Evolutionary conservation across 331 rosid species (phyloP), one percentile per base, ranked within the genome.

Genomic region (Stylosanthes scabra): DNA sequence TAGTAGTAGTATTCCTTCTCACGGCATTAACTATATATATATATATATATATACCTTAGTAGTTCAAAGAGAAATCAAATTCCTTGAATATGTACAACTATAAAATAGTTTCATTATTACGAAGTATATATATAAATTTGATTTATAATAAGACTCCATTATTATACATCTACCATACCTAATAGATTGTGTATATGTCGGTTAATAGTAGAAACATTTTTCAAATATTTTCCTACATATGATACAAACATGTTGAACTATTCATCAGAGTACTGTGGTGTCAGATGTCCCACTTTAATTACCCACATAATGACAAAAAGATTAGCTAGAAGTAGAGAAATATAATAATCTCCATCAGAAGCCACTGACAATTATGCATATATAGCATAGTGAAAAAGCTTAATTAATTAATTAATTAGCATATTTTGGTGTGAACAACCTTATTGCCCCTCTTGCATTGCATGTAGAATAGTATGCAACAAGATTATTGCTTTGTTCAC

Each of bases 221-320:
- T 45, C 13, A 1, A 45, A 2, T 45, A 2, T 45, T 45, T 45
- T 45, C 8, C 9, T 44, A 44, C 39, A 3, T 42, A 9, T 7
- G 9, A 9, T 7, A 29, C 46, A 68, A 54, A 29, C 11, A 54
- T 10, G 54, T 6, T 68, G 3, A 7, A 11, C 40, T 56, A 9
- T 40, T 70, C 8, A 15, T 68, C 7, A 12, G 28, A 52, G 64
- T 69, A 20, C 25, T 20, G 39, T 45, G 63, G 74, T 54, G 27
- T 34, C 68, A 49, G 62, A 72, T 52, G 63, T 15, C 68, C n/a
- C 27, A 5, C 57, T 14, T 25, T 15, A 39, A 34, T 60, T 34
- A 11, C n/a, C 55, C 62, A 61, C 62, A 61, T 72, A 34, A 72
- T 72, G 69, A 60, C 61, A 61, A 46, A 46, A 59, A 59, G 50